Conservation (phyloP, 2,329 filamentous ascomycete genomes). For the Alternaria solani region DNA sequence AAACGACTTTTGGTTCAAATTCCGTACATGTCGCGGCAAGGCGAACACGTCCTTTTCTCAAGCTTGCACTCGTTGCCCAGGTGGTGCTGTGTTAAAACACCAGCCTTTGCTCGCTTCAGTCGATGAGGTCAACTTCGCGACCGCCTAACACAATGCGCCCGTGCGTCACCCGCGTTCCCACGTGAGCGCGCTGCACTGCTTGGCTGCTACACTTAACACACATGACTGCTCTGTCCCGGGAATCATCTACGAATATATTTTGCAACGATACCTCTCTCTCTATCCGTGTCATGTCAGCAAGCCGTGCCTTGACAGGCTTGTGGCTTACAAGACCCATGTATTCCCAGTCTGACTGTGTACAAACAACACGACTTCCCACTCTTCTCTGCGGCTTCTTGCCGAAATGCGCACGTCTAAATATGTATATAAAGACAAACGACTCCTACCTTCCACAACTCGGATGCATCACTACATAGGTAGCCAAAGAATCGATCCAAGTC, state of each 20-base stretch:
- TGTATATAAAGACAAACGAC: not conserved
- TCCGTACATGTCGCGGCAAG: not conserved
- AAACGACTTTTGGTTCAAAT: not conserved
- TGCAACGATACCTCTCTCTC: not conserved
- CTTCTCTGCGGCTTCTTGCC: not conserved
- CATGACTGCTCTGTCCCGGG: not conserved
- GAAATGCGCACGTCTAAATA: not conserved
- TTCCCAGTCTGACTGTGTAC: not conserved
- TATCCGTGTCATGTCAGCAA: not conserved
- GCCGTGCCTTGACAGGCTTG: not conserved
- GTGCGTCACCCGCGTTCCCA: slow-evolving; percentile 20
- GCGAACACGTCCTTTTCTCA: not conserved
- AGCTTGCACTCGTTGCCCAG: not conserved
- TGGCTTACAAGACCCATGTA: slow-evolving; percentile 2
- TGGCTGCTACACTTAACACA: too few relatives aligned
- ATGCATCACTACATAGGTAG: not conserved
- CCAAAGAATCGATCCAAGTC: not conserved
- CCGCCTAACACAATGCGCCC: slow-evolving; percentile 9
- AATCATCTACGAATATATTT: not conserved
- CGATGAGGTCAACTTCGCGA: slow-evolving; percentile 23
- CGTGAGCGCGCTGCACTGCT: slow-evolving; percentile 10
- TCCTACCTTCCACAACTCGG: not conserved
- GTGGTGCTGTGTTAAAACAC: not conserved
- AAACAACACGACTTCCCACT: not conserved
- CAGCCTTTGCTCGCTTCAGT: slow-evolving; percentile 1